Conservation (phyloP, 2,329 filamentous ascomycete species). For the Fusarium irregulare region DNA sequence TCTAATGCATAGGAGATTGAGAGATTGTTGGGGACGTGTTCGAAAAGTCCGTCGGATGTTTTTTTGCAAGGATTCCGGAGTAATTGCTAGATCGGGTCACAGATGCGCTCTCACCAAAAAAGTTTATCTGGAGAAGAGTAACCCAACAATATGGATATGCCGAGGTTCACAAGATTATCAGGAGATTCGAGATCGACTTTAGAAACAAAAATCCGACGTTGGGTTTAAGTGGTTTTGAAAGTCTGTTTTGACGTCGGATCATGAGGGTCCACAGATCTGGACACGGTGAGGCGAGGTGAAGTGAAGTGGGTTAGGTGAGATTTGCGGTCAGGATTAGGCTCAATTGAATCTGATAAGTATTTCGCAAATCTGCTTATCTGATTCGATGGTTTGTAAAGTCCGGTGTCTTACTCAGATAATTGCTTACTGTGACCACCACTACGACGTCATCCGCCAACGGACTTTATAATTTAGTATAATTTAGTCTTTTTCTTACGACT, state of each 20-base stretch:
- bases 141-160: not conserved
- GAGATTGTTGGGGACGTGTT: not conserved
- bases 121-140: not conserved
- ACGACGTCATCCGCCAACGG: not conserved
- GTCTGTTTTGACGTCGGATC: not conserved
- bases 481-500: too few relatives aligned
- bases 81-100: not conserved
- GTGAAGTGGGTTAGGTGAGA: not conserved
- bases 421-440: not conserved
- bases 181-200: not conserved
- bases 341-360: not conserved
- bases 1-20: not conserved
- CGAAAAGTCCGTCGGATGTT: slow-evolving; percentile 4
- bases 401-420: not conserved
- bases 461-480: not conserved
- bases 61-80: not conserved
- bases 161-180: not conserved
- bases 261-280: not conserved
- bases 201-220: not conserved
- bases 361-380: not conserved
- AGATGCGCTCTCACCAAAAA: not conserved
- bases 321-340: not conserved
- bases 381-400: not conserved
- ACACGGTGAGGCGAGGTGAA: too few relatives aligned
- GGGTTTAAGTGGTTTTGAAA: not conserved